Conservation (phyloP, 306 rosid species). For the Ormosia semicastrata region DNA sequence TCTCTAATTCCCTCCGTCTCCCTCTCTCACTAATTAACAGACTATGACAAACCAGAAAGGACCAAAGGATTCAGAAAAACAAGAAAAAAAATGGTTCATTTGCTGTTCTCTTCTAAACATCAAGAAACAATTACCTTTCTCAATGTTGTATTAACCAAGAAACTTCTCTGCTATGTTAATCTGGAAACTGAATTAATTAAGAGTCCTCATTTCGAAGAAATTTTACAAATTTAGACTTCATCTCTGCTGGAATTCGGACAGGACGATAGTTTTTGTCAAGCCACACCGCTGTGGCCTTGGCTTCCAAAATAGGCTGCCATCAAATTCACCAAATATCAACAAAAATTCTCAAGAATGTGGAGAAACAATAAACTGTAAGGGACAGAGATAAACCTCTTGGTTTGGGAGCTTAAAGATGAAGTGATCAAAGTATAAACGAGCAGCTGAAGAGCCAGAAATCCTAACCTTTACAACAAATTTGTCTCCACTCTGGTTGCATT, state of each 20-base stretch:
- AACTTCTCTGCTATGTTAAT: neutral
- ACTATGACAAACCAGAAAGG: neutral
- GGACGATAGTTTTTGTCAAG: constrained; percentile 78
- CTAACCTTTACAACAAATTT: constrained; percentile 65
- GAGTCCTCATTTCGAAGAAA: constrained; percentile 47
- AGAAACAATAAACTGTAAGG: neutral
- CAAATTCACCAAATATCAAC: constrained; percentile 26
- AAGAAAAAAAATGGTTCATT: neutral
- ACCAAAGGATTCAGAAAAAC: neutral
- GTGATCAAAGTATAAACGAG: constrained; percentile 70
- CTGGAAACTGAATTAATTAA: constrained; percentile 26
- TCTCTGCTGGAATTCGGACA: constrained; percentile 67
- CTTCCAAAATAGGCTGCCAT: constrained; percentile 77
- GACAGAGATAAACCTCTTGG: constrained; percentile 58
- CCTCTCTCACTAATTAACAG: neutral
- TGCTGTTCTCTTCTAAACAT: neutral
- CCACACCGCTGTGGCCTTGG: constrained; percentile 82
- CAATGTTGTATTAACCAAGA: constrained; percentile 7
- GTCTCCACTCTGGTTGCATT: constrained; percentile 68
- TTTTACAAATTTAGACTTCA: constrained; percentile 58
- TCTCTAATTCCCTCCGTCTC: neutral
- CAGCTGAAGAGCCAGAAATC: constrained; percentile 66
- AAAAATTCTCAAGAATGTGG: neutral
- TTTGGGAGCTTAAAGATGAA: constrained; percentile 75
- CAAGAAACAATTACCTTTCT: constrained; percentile 2